Base-by-base conservation (phyloP, 176 grass and related monocot genomes). In the Cocos nucifera region DNA sequence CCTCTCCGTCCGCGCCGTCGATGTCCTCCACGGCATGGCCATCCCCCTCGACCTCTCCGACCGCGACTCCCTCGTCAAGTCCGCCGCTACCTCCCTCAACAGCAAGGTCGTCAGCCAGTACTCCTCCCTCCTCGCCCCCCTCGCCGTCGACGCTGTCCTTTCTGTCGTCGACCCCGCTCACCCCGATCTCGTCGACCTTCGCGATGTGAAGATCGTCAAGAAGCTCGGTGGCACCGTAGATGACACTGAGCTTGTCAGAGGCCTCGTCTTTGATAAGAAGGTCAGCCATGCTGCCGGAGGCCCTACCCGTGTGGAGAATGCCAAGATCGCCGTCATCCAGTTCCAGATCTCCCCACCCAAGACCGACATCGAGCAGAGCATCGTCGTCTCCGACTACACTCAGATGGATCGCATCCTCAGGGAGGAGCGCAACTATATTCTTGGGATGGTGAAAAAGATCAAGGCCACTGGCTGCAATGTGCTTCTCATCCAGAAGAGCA, bases 321-420 rank as follows among this genome's bases (percentile, higher is more conserved):
- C 90, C 17, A 95, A 86, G 79, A 95, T 95, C 20, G 90, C 90
- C 17, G 86, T 95, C 68, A 89, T 95, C 49, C 90, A 95, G 64
- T 95, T 95, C 66, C 90, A 95, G 62, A 69, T 95, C 74, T 95
- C 86, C 1, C 90, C 90, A 6, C 90, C 90, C 17, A 95, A 95
- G 79, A 95, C 90, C 9, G 90, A 95, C 19, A 95, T 95, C 57
- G 90, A 95, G 58, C 90, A 95, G 80, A 89, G 86, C 29, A 87
- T 95, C 16, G 78, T 95, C 4, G 86, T 95, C 1, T 95, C 90
- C 0, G 90, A 95, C 59, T 95, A 95, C 55, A 82, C 83, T 2
- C 90, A 95, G 68, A 95, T 95, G 90, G 90, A 95, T 48, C 73
- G 90, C 39, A 95, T 95, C 29, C 83, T 95, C 17, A 85, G 90